These are phyloP conservation scores for Kwoniella europaea DNA, from an alignment of 768 basidiomycete genomes.

Conservation along the genomic window DNA sequence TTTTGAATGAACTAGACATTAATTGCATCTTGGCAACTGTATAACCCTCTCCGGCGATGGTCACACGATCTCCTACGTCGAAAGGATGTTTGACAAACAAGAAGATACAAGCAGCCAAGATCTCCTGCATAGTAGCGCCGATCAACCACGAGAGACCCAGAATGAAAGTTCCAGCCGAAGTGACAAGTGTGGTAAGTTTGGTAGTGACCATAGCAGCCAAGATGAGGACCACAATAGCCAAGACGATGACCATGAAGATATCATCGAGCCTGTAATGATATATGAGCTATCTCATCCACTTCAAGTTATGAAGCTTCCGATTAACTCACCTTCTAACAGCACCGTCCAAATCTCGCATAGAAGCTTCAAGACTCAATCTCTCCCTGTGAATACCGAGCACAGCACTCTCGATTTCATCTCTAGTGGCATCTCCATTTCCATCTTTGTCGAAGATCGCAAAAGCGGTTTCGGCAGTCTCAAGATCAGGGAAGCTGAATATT, in stretches of 20 bases:
- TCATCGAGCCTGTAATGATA: conserved; percentile 67
- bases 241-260: conserved; percentile 77
- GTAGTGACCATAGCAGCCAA: conserved; percentile 81
- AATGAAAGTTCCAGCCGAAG: conserved; percentile 72
- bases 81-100: conserved; percentile 72
- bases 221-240: conserved; percentile 75
- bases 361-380: conserved; percentile 78
- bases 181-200: conserved; percentile 73
- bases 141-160: conserved; percentile 81
- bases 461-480: conserved; percentile 65
- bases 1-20: conserved; percentile 64
- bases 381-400: conserved; percentile 80
- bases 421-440: conserved; percentile 61
- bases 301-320: background rate
- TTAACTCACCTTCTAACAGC: conserved; percentile 67
- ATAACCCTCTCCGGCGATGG: conserved; percentile 62
- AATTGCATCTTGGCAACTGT: conserved; percentile 88
- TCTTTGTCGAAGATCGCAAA: conserved; percentile 62
- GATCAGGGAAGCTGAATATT: conserved; percentile 64
- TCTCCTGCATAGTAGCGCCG: conserved; percentile 75
- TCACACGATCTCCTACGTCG: conserved; percentile 63
- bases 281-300: background rate
- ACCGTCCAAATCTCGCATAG: conserved; percentile 86
- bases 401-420: conserved; percentile 67
- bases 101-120: conserved; percentile 85